Base-by-base conservation (phyloP, 2,329 filamentous ascomycete genomes). In the Zymoseptoria passerinii region DNA sequence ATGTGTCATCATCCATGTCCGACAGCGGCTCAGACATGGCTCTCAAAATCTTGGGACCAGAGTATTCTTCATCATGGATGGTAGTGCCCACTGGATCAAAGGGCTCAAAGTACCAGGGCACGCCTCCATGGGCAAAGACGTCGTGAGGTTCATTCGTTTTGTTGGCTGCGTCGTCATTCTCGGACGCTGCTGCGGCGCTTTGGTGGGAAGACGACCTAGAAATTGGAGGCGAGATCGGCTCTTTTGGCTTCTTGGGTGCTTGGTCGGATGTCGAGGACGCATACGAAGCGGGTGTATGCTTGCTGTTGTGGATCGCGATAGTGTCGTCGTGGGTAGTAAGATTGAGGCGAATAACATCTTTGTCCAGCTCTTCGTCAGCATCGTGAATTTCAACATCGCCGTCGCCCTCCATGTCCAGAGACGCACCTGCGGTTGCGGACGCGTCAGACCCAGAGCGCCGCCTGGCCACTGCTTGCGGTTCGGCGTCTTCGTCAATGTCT, bases 1-100 rank as follows among this genome's bases (percentile, higher is more conserved):
- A 78, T 74, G 92, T 90, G 54, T 95, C 91, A 64, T 96, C 92
- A 67, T 95, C 92, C 71, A 96, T 85, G 70, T 96, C 92, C 58
- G 89, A 95, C 20, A 96, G 80, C 56, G 71, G 69, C 73, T 96
- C 92, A 67, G 89, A 95, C 73, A 92, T 85, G 13, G 80, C 83
- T 28, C 84, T 79, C 64, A 84, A 76, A n/a, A 88, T 84, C 57
- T 92, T 88, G 35, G 86, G 81, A 1, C 86, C 89, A 0, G 83
- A 84, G 79, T 86, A 90, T 55, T 84, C 81, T 73, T 92, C 88
- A 63, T 87, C 87, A 57, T 89, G 79, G 8, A 92, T 83, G 0
- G 87, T 92, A 0, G 90, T 95, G 58, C 91, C 92, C 55, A 84
- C 68, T 56, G 89, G 87, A 54, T 94, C 84, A 70, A 95, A 95